Evolutionary conservation across 192 early-diverging fungal species (phyloP).

Genomic region (Podila epicladia): DNA sequence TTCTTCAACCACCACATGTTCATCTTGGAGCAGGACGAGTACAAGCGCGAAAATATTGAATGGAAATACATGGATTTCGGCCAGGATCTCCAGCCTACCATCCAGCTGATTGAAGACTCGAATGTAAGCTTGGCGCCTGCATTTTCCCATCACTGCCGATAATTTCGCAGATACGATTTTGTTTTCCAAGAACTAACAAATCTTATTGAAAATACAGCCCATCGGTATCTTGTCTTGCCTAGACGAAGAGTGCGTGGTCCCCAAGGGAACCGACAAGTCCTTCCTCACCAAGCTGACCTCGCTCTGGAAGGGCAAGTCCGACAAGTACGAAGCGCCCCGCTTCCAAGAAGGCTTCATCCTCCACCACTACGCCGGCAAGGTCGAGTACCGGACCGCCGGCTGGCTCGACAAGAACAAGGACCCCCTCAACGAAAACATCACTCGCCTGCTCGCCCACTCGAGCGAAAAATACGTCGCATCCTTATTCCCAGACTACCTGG

Average conservation of each 20-base stretch:
- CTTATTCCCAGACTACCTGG: slow-evolving; percentile 86
- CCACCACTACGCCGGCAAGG: slow-evolving; percentile 95
- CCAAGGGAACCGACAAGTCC: slow-evolving; percentile 93
- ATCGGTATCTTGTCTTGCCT: slow-evolving; percentile 95
- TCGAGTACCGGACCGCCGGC: slow-evolving; percentile 89
- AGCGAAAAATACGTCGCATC: slow-evolving; percentile 79
- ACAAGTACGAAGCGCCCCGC: slow-evolving; percentile 88
- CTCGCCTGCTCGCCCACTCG: slow-evolving; percentile 85
- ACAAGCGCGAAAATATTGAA: slow-evolving; percentile 94
- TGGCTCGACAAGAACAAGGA: slow-evolving; percentile 99
- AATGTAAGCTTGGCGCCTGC: slow-evolving; percentile 64
- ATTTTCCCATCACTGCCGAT: neutral
- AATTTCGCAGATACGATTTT: too few species aligned
- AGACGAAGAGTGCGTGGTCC: slow-evolving; percentile 99
- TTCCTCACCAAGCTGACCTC: slow-evolving; percentile 92
- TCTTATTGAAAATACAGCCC: slow-evolving; percentile 60
- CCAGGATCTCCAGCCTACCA: slow-evolving; percentile 96
- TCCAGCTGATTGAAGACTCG: slow-evolving; percentile 97
- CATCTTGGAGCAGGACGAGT: slow-evolving; percentile 98
- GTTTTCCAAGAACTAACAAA: neutral
- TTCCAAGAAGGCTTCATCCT: slow-evolving; percentile 92
- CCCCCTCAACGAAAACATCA: slow-evolving; percentile 95
- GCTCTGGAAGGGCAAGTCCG: slow-evolving; percentile 87
- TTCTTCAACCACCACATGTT: slow-evolving; percentile 99
- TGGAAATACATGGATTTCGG: slow-evolving; percentile 99